Conservation (phyloP, 306 rosid species). For the Amphicarpaea edgeworthii region DNA sequence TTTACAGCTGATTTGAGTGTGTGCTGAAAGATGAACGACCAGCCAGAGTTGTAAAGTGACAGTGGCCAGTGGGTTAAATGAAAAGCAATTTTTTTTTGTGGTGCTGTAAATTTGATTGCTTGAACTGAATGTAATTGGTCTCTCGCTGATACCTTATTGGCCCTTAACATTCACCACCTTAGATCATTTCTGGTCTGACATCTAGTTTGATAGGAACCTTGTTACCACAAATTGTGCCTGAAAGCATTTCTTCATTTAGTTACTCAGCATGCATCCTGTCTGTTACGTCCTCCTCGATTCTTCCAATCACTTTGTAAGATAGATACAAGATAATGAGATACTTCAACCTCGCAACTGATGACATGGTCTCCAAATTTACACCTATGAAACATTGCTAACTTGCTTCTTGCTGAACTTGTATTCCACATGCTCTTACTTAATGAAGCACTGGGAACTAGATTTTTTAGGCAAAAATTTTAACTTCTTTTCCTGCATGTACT, state of each 20-base stretch:
- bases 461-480: neutral
- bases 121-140: slow-evolving; percentile 4
- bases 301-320: neutral
- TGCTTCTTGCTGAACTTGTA: neutral
- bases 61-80: neutral
- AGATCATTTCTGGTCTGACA: too few relatives aligned
- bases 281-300: too few relatives aligned
- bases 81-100: neutral
- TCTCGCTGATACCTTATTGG: too few relatives aligned
- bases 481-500: slow-evolving; percentile 35
- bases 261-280: too few relatives aligned
- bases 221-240: too few relatives aligned
- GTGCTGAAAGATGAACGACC: slow-evolving; percentile 3
- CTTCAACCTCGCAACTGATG: neutral
- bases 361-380: too few relatives aligned
- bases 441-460: neutral
- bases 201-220: too few relatives aligned
- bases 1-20: neutral
- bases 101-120: slow-evolving; percentile 9
- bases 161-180: too few relatives aligned
- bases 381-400: too few relatives aligned
- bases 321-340: neutral
- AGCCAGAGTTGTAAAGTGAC: neutral
- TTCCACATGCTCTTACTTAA: neutral
- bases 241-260: too few relatives aligned